Percentiles rank a stretch among this genome's conserved stretches.
Evolutionary conservation across 495 filamentous ascomycete species (phyloP).

Genomic region (Penicillium desertorum): DNA sequence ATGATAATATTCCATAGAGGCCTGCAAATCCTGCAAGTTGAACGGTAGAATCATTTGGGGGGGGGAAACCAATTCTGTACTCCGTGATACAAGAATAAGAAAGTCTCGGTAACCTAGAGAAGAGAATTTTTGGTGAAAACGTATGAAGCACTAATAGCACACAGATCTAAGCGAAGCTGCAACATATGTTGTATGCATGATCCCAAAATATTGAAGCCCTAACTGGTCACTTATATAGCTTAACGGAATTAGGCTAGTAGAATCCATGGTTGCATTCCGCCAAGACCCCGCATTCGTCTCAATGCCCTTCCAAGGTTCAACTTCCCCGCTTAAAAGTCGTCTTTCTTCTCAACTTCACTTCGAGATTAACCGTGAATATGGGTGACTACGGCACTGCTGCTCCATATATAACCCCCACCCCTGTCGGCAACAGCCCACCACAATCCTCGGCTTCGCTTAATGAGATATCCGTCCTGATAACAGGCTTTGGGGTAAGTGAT

Average conservation of each 20-base stretch:
- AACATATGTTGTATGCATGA: no score
- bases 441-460: constrained; percentile 20
- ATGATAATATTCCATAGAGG: background rate
- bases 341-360: constrained; percentile 11
- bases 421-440: constrained; percentile 20
- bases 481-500: constrained; percentile 68
- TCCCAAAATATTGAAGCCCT: no score
- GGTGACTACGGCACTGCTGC: constrained; percentile 40
- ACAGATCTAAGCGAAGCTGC: background rate
- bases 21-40: background rate
- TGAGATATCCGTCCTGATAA: constrained; percentile 67
- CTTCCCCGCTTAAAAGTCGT: background rate
- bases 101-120: background rate
- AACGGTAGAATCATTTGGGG: background rate
- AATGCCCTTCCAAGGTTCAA: background rate
- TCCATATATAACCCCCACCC: constrained; percentile 17
- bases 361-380: constrained; percentile 27
- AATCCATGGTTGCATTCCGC: constrained; percentile 1
- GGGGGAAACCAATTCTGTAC: background rate
- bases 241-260: constrained; percentile 1
- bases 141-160: no score
- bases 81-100: background rate
- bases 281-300: constrained; percentile 13
- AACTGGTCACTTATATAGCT: background rate
- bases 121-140: background rate